A percentile compares a stretch with the other conserved stretches of the same genome.
phyloP scores from a whole-genome alignment of 768 basidiomycete genomes.

The Chalciporus pseudorubinellus region DNA sequence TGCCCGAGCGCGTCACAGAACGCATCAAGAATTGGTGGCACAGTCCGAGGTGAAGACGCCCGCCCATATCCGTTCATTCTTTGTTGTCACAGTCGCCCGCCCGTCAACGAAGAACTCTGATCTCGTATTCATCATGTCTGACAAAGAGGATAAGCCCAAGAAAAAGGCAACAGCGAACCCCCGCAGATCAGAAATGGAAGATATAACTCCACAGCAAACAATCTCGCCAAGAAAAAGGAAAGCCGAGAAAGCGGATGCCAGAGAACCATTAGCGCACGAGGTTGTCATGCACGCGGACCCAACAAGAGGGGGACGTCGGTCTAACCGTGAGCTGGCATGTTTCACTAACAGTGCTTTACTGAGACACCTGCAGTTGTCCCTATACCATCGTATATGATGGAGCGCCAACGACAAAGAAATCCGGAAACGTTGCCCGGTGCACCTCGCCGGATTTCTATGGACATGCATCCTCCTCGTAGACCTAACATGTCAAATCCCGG shows the following conservation, averaged over 20 bases:
- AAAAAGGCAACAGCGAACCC: constrained; percentile 21
- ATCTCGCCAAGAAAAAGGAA: constrained; percentile 29
- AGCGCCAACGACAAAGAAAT: constrained; percentile 28
- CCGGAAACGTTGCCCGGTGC: constrained; percentile 16
- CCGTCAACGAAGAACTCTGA: constrained; percentile 7
- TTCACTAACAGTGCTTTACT: constrained; percentile 2
- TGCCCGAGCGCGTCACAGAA: neutral
- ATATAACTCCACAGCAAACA: constrained; percentile 7
- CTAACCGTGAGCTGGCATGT: constrained; percentile 24
- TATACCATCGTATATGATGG: constrained; percentile 19
- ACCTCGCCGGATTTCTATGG: constrained; percentile 27
- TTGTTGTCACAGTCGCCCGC: constrained; percentile 13
- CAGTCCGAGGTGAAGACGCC: constrained; percentile 20
- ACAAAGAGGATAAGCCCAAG: constrained; percentile 23
- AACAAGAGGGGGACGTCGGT: constrained; percentile 22
- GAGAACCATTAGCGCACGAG: constrained; percentile 13
- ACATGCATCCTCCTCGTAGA: constrained; percentile 25
- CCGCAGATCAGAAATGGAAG: constrained; percentile 16
- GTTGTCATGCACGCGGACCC: constrained; percentile 11
- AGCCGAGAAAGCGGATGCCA: constrained; percentile 14
- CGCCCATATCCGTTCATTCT: constrained; percentile 28
- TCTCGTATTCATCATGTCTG: constrained; percentile 23
- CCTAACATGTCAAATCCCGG: constrained; percentile 16
- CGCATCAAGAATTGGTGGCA: constrained; percentile 14
- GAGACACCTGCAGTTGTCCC: constrained; percentile 18